Percentiles rank a stretch among this genome's conserved stretches.
Evolutionary conservation across 345 rosid genomes (phyloP).

Genomic region (Raphanus raphanistrum): DNA sequence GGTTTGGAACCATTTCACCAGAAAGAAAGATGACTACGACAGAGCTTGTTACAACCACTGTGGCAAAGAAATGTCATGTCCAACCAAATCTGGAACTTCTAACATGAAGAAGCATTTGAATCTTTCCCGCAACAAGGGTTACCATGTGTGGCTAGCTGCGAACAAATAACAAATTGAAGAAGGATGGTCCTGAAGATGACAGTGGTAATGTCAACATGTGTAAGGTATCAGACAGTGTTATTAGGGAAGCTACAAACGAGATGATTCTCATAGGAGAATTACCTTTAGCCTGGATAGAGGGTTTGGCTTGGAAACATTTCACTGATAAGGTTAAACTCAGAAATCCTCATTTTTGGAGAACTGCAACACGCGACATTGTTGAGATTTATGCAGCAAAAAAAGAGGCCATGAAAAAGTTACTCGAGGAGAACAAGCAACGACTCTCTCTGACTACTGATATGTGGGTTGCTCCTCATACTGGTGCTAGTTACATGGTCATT

Average conservation of each 20-base stretch:
- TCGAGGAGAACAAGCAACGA: neutral
- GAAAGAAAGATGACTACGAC: neutral
- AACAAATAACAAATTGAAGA: too few species aligned
- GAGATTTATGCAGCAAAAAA: neutral
- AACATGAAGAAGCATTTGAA: neutral
- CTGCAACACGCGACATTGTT: neutral
- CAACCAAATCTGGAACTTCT: neutral
- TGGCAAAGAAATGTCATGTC: neutral
- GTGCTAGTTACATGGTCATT: neutral
- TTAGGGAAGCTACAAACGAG: too few species aligned
- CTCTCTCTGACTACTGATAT: neutral
- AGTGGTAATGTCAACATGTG: neutral
- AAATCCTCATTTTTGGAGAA: neutral
- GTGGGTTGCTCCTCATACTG: neutral
- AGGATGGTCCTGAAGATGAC: neutral
- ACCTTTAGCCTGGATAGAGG: neutral
- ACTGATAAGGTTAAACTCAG: neutral
- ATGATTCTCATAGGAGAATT: neutral
- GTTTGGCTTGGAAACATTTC: neutral
- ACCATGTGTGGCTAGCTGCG: neutral
- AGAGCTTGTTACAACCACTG: neutral
- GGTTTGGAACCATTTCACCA: neutral
- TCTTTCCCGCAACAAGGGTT: neutral
- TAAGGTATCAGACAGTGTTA: too few species aligned
- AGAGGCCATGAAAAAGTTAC: neutral